These are phyloP conservation scores for Craterostigma plantagineum DNA, from an alignment of 257 asterid species.

Conservation along the genomic window DNA sequence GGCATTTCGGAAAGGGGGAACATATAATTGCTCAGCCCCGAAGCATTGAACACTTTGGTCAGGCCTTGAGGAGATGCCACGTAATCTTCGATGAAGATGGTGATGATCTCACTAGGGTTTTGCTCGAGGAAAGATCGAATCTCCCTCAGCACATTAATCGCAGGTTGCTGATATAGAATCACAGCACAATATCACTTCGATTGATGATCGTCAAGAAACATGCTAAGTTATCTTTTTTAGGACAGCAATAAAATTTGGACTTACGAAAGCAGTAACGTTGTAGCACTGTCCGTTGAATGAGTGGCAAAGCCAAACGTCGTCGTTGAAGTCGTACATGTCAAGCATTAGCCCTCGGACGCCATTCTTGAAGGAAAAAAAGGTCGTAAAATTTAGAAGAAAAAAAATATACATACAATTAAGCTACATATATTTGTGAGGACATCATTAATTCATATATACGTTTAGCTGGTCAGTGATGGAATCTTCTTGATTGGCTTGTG, in stretches of 20 bases:
- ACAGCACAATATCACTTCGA: not conserved
- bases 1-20: constrained; percentile 76
- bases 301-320: constrained; percentile 78
- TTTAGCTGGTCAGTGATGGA: constrained; percentile 45
- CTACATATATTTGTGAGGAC: not conserved
- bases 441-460: too few relatives aligned
- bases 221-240: too few relatives aligned
- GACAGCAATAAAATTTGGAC: constrained; percentile 7
- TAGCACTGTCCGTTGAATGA: constrained; percentile 46
- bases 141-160: constrained; percentile 53
- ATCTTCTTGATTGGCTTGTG: constrained; percentile 71
- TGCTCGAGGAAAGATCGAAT: constrained; percentile 37
- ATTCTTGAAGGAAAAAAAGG: constrained; percentile 30
- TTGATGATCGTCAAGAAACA: not conserved
- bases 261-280: constrained; percentile 68
- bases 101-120: constrained; percentile 48
- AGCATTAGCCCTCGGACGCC: constrained; percentile 96
- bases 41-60: constrained; percentile 44
- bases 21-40: constrained; percentile 51
- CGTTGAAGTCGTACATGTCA: constrained; percentile 69
- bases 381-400: not conserved
- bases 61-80: constrained; percentile 51
- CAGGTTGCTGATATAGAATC: constrained; percentile 55
- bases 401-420: too few relatives aligned
- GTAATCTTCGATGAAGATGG: constrained; percentile 79